Conservation (phyloP, 2,329 filamentous ascomycete genomes). For the Dactylonectria estremocensis region DNA sequence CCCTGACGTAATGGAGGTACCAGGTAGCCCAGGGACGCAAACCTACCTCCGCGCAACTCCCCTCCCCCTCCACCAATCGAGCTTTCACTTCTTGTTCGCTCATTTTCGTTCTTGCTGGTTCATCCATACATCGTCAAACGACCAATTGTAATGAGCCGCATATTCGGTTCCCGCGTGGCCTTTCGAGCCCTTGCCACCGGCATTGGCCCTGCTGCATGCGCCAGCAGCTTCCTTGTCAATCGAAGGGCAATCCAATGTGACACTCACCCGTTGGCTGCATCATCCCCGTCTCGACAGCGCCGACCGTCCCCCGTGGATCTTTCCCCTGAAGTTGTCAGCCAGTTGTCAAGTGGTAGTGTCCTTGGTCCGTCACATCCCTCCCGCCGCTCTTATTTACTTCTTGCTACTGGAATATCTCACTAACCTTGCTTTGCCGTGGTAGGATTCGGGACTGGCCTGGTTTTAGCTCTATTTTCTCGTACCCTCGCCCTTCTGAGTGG, state of each 20-base stretch:
- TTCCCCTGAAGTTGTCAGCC: slow-evolving; percentile 57
- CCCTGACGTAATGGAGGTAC: slow-evolving; percentile 24
- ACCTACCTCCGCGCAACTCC: slow-evolving; percentile 19
- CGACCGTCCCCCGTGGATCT: slow-evolving; percentile 38
- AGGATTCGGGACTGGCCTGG: slow-evolving; percentile 76
- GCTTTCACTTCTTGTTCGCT: slow-evolving; percentile 1
- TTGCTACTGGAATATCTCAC: not conserved
- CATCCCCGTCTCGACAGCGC: slow-evolving; percentile 32
- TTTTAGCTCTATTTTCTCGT: slow-evolving; percentile 79
- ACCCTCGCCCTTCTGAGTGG: slow-evolving; percentile 79
- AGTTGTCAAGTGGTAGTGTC: slow-evolving; percentile 70
- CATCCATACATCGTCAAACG: too few species aligned
- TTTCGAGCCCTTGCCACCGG: slow-evolving; percentile 47
- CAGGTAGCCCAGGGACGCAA: not conserved
- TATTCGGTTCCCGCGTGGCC: slow-evolving; percentile 40
- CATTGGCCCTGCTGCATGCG: slow-evolving; percentile 48
- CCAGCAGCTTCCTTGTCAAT: slow-evolving; percentile 45
- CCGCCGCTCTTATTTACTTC: not conserved
- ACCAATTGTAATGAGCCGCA: slow-evolving; percentile 42
- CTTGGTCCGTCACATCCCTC: slow-evolving; percentile 56
- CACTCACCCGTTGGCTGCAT: slow-evolving; percentile 42
- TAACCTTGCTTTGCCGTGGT: slow-evolving; percentile 9
- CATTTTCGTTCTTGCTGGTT: too few species aligned
- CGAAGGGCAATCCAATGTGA: slow-evolving; percentile 50
- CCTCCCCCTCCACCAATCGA: not conserved